Conservation (phyloP, 2,329 filamentous ascomycete species). For the Pseudogymnoascus sp. region DNA sequence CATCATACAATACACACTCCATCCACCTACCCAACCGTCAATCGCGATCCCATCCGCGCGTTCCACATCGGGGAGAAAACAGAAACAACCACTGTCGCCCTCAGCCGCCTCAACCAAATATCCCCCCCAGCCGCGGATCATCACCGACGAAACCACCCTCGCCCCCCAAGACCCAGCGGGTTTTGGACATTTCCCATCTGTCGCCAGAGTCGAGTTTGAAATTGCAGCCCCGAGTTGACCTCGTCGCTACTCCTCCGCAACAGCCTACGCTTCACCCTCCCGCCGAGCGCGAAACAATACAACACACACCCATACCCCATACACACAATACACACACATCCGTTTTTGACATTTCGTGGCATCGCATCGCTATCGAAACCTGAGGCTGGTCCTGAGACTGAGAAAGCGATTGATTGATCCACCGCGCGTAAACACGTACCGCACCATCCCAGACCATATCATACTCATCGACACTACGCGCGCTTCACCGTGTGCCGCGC, state of each 20-base stretch:
- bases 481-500: slow-evolving; percentile 13
- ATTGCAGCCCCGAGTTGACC: not conserved
- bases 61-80: not conserved
- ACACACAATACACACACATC: not conserved
- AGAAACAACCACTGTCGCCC: not conserved
- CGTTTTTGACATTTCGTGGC: not conserved
- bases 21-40: slow-evolving; percentile 15
- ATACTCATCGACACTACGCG: not conserved
- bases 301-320: not conserved
- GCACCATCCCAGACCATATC: slow-evolving; percentile 14
- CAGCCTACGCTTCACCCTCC: not conserved
- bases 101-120: not conserved
- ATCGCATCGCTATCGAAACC: not conserved
- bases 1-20: slow-evolving; percentile 13
- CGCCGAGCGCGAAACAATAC: not conserved
- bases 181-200: not conserved
- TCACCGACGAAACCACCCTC: not conserved
- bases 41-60: slow-evolving; percentile 25
- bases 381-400: slow-evolving; percentile 13
- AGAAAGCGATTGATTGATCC: slow-evolving; percentile 24
- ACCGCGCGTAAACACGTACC: slow-evolving; percentile 20
- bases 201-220: slow-evolving; percentile 1
- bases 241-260: slow-evolving; percentile 1
- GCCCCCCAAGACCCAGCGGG: not conserved
- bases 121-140: not conserved